These are phyloP conservation scores for Didymella arachidicola DNA, from an alignment of 2,329 filamentous ascomycete species.

Conservation along the genomic window DNA sequence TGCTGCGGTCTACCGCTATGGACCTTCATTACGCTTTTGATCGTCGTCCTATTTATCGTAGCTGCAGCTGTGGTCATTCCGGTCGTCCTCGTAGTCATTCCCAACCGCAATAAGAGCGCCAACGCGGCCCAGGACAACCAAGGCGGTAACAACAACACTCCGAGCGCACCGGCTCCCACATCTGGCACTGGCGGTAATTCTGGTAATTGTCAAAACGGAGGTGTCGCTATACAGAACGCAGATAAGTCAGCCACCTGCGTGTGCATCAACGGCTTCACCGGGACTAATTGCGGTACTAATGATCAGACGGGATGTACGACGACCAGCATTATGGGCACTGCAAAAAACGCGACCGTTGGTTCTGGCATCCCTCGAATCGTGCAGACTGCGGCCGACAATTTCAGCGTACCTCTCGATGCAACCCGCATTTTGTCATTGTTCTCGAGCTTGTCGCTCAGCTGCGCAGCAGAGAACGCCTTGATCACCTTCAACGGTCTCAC, in stretches of 20 bases:
- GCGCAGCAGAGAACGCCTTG: conserved; percentile 83
- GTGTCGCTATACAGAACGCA: conserved; percentile 73
- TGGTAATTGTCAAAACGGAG: conserved; percentile 78
- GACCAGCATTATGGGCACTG: conserved; percentile 52
- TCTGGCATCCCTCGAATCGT: conserved; percentile 79
- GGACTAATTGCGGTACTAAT: conserved; percentile 62
- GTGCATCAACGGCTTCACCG: conserved; percentile 87
- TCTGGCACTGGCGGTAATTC: conserved; percentile 26
- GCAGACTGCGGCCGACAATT: conserved; percentile 69
- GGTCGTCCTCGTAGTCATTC: conserved; percentile 67
- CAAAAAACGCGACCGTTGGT: conserved; percentile 75
- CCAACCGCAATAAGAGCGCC: conserved; percentile 54
- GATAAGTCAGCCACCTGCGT: conserved; percentile 78
- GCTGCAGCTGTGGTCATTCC: conserved; percentile 85
- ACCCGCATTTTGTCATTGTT: conserved; percentile 77
- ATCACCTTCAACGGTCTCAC: conserved; percentile 75
- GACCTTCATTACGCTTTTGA: conserved; percentile 71
- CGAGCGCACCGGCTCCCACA: conserved; percentile 32
- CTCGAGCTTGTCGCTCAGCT: conserved; percentile 77
- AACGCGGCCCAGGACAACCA: conserved; percentile 29
- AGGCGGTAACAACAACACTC: conserved; percentile 27
- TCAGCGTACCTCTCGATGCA: conserved; percentile 76
- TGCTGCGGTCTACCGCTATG: conserved; percentile 88
- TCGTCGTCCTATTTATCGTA: conserved; percentile 75
- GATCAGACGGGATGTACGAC: conserved; percentile 65